Evolutionary conservation across 225 moss, liverwort and hornwort species (phyloP), one percentile per base, ranked within the genome.

Genomic region (Bryum argenteum): DNA sequence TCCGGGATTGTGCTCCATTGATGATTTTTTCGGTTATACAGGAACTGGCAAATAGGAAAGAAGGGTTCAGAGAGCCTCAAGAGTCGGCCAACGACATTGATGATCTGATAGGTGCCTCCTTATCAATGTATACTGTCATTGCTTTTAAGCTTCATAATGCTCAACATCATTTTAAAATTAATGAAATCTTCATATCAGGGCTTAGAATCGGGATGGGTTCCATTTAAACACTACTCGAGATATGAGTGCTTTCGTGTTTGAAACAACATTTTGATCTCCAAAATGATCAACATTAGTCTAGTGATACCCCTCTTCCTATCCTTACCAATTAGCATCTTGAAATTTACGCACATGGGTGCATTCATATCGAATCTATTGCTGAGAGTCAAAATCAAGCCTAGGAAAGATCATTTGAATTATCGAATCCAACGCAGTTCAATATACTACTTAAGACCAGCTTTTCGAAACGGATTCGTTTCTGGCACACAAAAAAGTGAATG

Each of bases 41-140:
- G 70, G 66, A 81, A 28, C 48, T 33, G 19, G 38, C 18, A 43
- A 56, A 14, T 38, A 5, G 0, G 14, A 50, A 71, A 18, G 79
- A 55, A 65, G 58, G 56, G 11, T 11, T 19, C 16, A 43, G 16
- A 14, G 61, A 66, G 8, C 61, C 39, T n/a, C 40, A 78, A 8
- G 54, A 58, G 8, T 23, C 66, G 33, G n/a, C 41, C 47, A 64
- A 77, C 18, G 84, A 91, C 51, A 74, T 73, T 20, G 79, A 89
- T 79, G 79, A 81, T 4, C 87, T 81, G 42, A 75, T 70, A 78
- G 84, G 91, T 89, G 11, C 43, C 15, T 11, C 16, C 1, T 33
- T 54, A 8, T 28, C 2, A 6, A 23, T 16, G 6, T 55, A 54
- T 19, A 21, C 54, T 3, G 20, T 21, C 54, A 11, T 54, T 33